Evolutionary conservation across 2,329 filamentous ascomycete species (phyloP).

Genomic region (Clonostachys solani): DNA sequence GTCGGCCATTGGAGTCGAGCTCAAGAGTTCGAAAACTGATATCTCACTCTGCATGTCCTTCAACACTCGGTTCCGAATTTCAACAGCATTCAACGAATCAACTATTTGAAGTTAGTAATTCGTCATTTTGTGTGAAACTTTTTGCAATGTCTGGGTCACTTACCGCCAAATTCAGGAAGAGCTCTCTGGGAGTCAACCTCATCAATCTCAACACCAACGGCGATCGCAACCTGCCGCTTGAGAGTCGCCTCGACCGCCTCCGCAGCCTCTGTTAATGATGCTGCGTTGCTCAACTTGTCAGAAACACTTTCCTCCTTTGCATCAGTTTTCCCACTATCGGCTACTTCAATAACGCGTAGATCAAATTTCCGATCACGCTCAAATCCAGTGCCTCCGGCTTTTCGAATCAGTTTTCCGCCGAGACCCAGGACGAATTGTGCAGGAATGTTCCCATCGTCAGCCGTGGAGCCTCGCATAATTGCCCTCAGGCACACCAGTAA

Average conservation of each 20-base stretch:
- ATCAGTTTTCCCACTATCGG: background rate
- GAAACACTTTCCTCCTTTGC: background rate
- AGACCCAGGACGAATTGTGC: conserved; percentile 4
- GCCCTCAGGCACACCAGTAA: background rate
- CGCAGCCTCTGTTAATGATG: conserved; percentile 1
- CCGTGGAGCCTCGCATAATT: conserved; percentile 3
- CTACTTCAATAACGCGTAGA: background rate
- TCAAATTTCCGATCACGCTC: conserved; percentile 2
- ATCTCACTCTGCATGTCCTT: conserved; percentile 5
- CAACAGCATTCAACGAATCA: conserved; percentile 4
- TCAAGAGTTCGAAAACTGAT: conserved; percentile 4
- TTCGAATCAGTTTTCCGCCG: background rate
- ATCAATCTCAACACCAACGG: conserved; percentile 1
- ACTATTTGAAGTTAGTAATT: conserved; percentile 1
- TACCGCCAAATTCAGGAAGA: conserved; percentile 3
- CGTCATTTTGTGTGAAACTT: background rate
- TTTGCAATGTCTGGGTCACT: background rate
- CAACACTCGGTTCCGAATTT: conserved; percentile 1
- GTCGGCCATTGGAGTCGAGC: conserved; percentile 2
- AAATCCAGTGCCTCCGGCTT: background rate
- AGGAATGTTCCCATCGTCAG: background rate
- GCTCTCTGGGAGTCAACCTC: conserved; percentile 3
- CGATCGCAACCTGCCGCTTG: conserved; percentile 1
- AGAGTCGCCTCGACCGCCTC: conserved; percentile 1
- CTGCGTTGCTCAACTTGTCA: background rate